phyloP scores from a whole-genome alignment of 345 rosid species.

The Eucalyptus cladocalyx region DNA sequence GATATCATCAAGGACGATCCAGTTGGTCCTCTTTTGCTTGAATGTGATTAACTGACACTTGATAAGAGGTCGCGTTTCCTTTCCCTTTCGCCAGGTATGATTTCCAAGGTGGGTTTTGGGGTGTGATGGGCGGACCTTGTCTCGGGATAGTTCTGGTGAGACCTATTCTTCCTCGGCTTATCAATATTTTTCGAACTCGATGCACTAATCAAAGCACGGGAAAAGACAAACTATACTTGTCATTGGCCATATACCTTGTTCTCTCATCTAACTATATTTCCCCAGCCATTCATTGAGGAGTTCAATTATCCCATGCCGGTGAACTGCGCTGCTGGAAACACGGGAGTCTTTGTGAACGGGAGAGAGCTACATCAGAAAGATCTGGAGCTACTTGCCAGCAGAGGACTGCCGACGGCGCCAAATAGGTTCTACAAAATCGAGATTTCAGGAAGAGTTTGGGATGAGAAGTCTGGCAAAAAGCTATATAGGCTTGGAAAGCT shows the following conservation, averaged over 20 bases:
- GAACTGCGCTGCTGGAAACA: conserved; percentile 71
- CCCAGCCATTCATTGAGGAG: conserved; percentile 85
- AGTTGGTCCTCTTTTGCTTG: neutral
- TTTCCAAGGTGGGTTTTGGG: conserved; percentile 92
- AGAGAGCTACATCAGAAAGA: conserved; percentile 89
- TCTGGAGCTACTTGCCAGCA: conserved; percentile 51
- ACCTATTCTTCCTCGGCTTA: neutral
- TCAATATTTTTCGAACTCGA: neutral
- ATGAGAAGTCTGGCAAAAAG: conserved; percentile 84
- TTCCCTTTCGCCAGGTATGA: conserved; percentile 60
- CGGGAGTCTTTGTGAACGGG: conserved; percentile 71
- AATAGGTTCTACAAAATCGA: conserved; percentile 69
- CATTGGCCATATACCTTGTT: neutral
- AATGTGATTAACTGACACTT: neutral
- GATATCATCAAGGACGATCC: neutral
- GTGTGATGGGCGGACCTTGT: conserved; percentile 64
- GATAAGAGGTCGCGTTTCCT: neutral
- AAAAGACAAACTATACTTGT: neutral
- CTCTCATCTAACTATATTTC: neutral
- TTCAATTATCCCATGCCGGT: conserved; percentile 70
- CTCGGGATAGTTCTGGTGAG: conserved; percentile 88
- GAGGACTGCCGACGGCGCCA: conserved; percentile 61
- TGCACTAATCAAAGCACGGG: neutral
- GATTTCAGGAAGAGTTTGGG: conserved; percentile 71
- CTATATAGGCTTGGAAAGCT: conserved; percentile 79